Conservation (phyloP, 257 asterid species). For the Cynanchum wilfordii region DNA sequence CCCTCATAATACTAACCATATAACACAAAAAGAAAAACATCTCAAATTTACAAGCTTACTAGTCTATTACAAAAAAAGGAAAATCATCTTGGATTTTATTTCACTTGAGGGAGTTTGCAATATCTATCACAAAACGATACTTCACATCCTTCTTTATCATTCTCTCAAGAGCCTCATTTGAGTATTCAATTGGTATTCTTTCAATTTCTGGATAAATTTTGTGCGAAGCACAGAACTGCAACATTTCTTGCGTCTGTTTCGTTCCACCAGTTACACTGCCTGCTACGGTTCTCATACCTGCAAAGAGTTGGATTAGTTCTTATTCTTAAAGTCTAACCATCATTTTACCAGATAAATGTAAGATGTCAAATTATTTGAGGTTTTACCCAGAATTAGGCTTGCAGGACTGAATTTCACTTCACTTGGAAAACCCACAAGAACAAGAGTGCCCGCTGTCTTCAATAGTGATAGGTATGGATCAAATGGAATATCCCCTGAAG, state of each 20-base stretch:
- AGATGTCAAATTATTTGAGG: neutral
- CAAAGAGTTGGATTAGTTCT: neutral
- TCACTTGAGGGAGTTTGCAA: constrained; percentile 62
- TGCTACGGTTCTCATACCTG: constrained; percentile 53
- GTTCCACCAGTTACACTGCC: constrained; percentile 89
- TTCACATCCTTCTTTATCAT: constrained; percentile 75
- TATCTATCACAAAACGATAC: constrained; percentile 82
- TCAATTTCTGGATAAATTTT: constrained; percentile 81
- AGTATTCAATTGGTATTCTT: constrained; percentile 55
- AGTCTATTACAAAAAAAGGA: neutral
- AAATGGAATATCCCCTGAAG: constrained; percentile 61
- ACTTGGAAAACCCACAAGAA: constrained; percentile 69
- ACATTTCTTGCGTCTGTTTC: constrained; percentile 71
- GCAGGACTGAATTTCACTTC: constrained; percentile 62
- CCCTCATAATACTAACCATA: too few relatives aligned
- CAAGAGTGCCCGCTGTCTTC: constrained; percentile 75
- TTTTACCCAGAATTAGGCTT: constrained; percentile 45
- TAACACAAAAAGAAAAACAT: neutral
- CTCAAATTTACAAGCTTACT: neutral
- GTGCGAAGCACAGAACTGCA: constrained; percentile 78
- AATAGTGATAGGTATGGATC: constrained; percentile 58
- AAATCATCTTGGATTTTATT: constrained; percentile 5
- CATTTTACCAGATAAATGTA: neutral
- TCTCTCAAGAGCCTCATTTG: constrained; percentile 78
- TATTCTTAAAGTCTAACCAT: neutral